Evolutionary conservation across 1,284 basidiomycete genomes (phyloP), one percentile per base, ranked within the genome.

Genomic region (Ceratobasidium sp.): DNA sequence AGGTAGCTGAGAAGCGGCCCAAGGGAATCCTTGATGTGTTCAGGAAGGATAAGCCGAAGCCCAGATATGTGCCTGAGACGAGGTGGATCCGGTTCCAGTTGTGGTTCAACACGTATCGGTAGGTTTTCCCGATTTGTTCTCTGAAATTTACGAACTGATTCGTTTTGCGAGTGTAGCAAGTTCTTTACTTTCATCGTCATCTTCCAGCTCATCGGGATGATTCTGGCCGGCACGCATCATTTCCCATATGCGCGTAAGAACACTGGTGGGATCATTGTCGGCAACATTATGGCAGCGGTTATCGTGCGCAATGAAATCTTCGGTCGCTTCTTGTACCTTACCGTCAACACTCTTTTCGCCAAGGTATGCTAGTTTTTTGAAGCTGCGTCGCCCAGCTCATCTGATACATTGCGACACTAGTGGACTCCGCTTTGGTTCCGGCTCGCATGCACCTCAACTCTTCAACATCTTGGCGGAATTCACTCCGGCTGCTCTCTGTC

Each of bases 401-500:
- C n/a, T n/a, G n/a, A n/a, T n/a, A n/a, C n/a, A n/a, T n/a, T n/a
- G n/a, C n/a, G n/a, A n/a, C n/a, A 36, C 14, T 76, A 89, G 86
- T 91, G 90, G 90, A 80, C 89, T 3, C 90, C 90, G 32, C 81
- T 92, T 14, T 82, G 82, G 81, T 88, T 88, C 76, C 83, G 89
- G 23, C 80, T 90, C 0, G 84, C 80, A 28, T 88, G 86, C 76
- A 89, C 89, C 12, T 89, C 88, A 0, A 80, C 82, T 8, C 82
- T 91, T 23, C 78, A 91, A 85, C 90, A 92, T 80, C 84, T 92
- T 41, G 90, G 90, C 45, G 91, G 90, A 28, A 26, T 92, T 74
- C 90, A 92, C 77, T 87, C 87, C 62, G 90, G 90, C 12, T 92
- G 90, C 76, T 89, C 89, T 0, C 78, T 88, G 21, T 89, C 89